Percentiles rank a stretch among this genome's conserved stretches.
phyloP scores from a whole-genome alignment of 495 filamentous ascomycete genomes.

The Gamarada debralockiae region DNA sequence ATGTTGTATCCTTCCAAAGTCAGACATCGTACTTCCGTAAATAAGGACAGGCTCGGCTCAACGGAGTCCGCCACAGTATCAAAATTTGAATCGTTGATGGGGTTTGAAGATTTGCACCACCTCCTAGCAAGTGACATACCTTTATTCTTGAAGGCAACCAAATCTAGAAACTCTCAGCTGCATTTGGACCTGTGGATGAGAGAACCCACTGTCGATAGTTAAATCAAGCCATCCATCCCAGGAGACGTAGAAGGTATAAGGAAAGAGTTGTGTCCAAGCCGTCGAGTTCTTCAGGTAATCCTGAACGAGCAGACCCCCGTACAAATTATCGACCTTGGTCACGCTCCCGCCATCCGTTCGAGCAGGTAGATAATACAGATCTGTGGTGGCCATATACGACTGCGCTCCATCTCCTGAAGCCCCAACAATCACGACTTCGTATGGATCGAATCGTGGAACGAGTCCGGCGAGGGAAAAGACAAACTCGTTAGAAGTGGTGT shows the following conservation, averaged over 20 bases:
- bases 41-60: too few relatives aligned
- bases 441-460: conserved; percentile 39
- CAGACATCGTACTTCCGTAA: neutral
- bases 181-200: too few relatives aligned
- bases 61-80: too few relatives aligned
- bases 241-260: conserved; percentile 61
- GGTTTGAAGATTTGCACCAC: too few relatives aligned
- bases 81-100: too few relatives aligned
- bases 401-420: conserved; percentile 15
- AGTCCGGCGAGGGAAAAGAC: conserved; percentile 42
- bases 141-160: too few relatives aligned
- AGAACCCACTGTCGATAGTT: too few relatives aligned
- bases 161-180: too few relatives aligned
- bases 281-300: conserved; percentile 26
- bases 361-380: conserved; percentile 50
- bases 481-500: conserved; percentile 37
- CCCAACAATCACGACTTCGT: conserved; percentile 36
- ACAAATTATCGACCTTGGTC: conserved; percentile 57
- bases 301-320: conserved; percentile 46
- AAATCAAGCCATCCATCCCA: too few relatives aligned
- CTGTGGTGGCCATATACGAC: conserved; percentile 37
- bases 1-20: conserved; percentile 43
- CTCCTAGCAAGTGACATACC: too few relatives aligned
- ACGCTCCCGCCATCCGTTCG: conserved; percentile 52
- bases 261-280: conserved; percentile 39